A percentile compares a stretch with the other conserved stretches of the same genome.
These are phyloP conservation scores for Dalbergia oliveri DNA, from an alignment of 306 rosid genomes.

Conservation along the genomic window DNA sequence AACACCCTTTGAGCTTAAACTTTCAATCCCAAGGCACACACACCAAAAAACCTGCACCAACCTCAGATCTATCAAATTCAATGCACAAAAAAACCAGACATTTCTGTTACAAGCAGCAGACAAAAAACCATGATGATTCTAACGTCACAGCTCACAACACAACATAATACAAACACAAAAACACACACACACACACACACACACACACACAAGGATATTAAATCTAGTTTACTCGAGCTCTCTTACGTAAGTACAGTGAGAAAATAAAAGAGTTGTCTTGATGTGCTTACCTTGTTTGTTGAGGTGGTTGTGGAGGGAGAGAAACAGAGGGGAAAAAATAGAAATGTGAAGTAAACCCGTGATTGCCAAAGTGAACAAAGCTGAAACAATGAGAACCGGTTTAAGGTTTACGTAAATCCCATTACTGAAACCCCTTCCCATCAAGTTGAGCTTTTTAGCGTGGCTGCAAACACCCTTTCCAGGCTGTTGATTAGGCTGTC, in stretches of 20 bases:
- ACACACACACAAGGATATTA: not conserved
- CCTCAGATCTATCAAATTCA: slow-evolving; percentile 51
- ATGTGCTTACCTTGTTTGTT: slow-evolving; percentile 35
- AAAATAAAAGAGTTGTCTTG: not conserved
- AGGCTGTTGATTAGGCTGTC: slow-evolving; percentile 63
- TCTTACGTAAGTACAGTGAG: not conserved
- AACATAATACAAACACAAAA: not conserved
- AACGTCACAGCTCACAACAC: slow-evolving; percentile 22
- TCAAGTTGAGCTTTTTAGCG: slow-evolving; percentile 51
- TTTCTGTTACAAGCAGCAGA: slow-evolving; percentile 33
- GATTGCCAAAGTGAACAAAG: slow-evolving; percentile 26
- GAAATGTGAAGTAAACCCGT: slow-evolving; percentile 37
- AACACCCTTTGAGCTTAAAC: slow-evolving; percentile 9
- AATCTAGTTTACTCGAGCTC: not conserved
- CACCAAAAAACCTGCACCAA: slow-evolving; percentile 49
- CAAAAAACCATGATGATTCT: slow-evolving; percentile 18
- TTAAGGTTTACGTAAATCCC: slow-evolving; percentile 48
- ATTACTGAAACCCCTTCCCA: slow-evolving; percentile 32
- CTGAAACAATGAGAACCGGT: slow-evolving; percentile 25
- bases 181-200: not conserved
- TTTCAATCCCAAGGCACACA: slow-evolving; percentile 47
- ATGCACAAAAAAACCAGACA: slow-evolving; percentile 41
- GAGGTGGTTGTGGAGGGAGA: not conserved
- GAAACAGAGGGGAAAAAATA: not conserved
- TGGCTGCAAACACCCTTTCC: slow-evolving; percentile 57